Percentiles rank a stretch among this genome's conserved stretches.
phyloP scores from a whole-genome alignment of 371 early-diverging fungal species.

The Zychaea mexicana region DNA sequence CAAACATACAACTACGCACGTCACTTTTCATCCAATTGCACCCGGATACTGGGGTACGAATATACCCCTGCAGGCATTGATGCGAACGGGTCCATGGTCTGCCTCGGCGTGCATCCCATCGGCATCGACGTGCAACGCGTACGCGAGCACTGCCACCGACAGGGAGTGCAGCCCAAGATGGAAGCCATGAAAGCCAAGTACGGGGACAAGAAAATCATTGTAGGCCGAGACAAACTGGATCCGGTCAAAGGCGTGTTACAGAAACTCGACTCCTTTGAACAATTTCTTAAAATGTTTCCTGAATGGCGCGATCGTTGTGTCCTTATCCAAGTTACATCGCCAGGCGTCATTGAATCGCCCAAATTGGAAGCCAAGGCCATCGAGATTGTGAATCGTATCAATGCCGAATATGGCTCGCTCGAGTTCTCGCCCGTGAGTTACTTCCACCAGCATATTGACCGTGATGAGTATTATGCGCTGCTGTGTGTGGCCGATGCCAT shows the following conservation, averaged over 20 bases:
- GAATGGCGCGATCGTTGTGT: conserved; percentile 90
- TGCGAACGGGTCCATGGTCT: conserved; percentile 70
- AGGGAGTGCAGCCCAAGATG: conserved; percentile 72
- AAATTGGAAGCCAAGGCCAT: conserved; percentile 81
- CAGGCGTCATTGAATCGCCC: conserved; percentile 25
- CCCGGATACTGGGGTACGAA: conserved; percentile 88
- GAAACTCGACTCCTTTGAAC: conserved; percentile 94
- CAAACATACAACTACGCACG: conserved; percentile 98
- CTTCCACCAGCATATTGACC: conserved; percentile 93
- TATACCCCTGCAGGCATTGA: conserved; percentile 86
- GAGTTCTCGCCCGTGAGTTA: conserved; percentile 96
- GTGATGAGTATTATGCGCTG: conserved; percentile 95
- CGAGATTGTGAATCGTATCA: conserved; percentile 90
- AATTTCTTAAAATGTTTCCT: conserved; percentile 87
- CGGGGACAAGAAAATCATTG: conserved; percentile 90
- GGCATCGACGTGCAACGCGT: conserved; percentile 89
- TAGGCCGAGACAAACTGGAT: conserved; percentile 99
- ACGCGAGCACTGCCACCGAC: conserved; percentile 41
- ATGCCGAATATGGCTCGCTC: conserved; percentile 93
- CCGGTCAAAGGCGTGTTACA: conserved; percentile 98
- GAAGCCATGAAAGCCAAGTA: conserved; percentile 83
- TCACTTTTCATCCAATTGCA: conserved; percentile 94
- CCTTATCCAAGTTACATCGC: conserved; percentile 82
- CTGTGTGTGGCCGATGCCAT: conserved; percentile 94
- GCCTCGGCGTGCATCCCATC: conserved; percentile 94